These are phyloP conservation scores for Epicoccum nigrum DNA, from an alignment of 2,329 filamentous ascomycete genomes.

Conservation along the genomic window DNA sequence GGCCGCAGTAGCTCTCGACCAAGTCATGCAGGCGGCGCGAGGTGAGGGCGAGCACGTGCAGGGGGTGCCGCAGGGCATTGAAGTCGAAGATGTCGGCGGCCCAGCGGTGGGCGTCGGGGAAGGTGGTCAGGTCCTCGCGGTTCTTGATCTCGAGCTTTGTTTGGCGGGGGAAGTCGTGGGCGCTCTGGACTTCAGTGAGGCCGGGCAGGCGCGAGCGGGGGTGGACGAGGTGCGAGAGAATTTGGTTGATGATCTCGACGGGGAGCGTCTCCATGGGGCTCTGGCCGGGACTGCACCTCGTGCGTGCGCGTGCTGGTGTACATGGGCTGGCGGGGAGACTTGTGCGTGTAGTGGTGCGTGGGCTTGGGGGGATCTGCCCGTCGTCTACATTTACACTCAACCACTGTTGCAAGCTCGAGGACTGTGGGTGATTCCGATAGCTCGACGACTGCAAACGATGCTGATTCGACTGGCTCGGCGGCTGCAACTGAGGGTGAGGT, in stretches of 20 bases:
- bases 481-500: background rate
- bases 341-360: too few relatives aligned
- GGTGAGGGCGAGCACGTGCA: conserved; percentile 35
- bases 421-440: too few relatives aligned
- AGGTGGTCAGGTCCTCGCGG: conserved; percentile 26
- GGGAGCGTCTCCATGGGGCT: conserved; percentile 35
- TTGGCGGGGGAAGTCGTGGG: conserved; percentile 23
- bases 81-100: conserved; percentile 38
- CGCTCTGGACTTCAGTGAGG: conserved; percentile 36
- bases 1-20: conserved; percentile 36
- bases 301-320: too few relatives aligned
- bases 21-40: conserved; percentile 27
- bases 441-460: background rate
- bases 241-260: conserved; percentile 36
- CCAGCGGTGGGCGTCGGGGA: conserved; percentile 34
- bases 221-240: conserved; percentile 36
- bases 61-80: conserved; percentile 31
- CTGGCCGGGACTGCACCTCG: background rate
- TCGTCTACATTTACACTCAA: too few relatives aligned
- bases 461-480: background rate
- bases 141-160: conserved; percentile 28
- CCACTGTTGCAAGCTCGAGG: too few relatives aligned
- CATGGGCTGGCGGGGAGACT: too few relatives aligned
- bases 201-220: conserved; percentile 39
- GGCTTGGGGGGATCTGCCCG: too few relatives aligned